Percentiles rank a stretch among this genome's conserved stretches.
Evolutionary conservation across 345 rosid species (phyloP).

Genomic region (Carallia brachiata): DNA sequence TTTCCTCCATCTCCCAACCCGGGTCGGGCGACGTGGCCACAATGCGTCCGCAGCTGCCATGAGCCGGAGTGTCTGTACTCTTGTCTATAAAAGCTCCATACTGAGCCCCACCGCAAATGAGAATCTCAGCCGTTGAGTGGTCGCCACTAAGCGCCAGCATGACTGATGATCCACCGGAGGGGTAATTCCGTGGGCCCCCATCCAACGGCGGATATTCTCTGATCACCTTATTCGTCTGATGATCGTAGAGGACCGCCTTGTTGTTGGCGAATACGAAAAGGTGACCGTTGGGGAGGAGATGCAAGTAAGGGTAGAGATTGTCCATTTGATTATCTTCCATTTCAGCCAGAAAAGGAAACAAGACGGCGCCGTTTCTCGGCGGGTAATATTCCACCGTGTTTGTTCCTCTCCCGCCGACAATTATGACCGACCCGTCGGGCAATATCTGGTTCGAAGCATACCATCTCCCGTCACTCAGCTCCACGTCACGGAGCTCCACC

Average conservation of each 20-base stretch:
- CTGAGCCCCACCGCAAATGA: conserved; percentile 85
- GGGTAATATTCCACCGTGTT: conserved; percentile 34
- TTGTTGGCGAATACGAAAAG: conserved; percentile 85
- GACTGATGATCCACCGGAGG: conserved; percentile 78
- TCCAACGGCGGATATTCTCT: conserved; percentile 59
- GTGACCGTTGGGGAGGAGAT: conserved; percentile 76
- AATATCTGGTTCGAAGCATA: conserved; percentile 73
- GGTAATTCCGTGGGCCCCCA: conserved; percentile 85
- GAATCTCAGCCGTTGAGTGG: conserved; percentile 47
- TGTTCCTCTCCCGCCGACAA: conserved; percentile 72
- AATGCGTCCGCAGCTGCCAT: conserved; percentile 26
- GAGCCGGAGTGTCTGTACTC: conserved; percentile 29
- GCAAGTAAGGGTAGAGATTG: conserved; percentile 84
- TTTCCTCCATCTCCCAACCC: conserved; percentile 57
- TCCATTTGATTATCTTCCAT: conserved; percentile 81
- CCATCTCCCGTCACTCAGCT: conserved; percentile 52
- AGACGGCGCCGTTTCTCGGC: conserved; percentile 49
- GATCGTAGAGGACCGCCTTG: conserved; percentile 65
- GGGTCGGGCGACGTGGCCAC: conserved; percentile 23
- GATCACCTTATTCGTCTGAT: conserved; percentile 40
- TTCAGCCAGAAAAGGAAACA: conserved; percentile 62
- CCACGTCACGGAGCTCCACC: conserved; percentile 27
- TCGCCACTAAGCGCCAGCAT: conserved; percentile 56
- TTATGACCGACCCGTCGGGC: conserved; percentile 69
- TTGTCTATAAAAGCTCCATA: conserved; percentile 59